These are phyloP conservation scores for Xylaria sp. DNA, from an alignment of 2,329 filamentous ascomycete genomes.

Conservation along the genomic window DNA sequence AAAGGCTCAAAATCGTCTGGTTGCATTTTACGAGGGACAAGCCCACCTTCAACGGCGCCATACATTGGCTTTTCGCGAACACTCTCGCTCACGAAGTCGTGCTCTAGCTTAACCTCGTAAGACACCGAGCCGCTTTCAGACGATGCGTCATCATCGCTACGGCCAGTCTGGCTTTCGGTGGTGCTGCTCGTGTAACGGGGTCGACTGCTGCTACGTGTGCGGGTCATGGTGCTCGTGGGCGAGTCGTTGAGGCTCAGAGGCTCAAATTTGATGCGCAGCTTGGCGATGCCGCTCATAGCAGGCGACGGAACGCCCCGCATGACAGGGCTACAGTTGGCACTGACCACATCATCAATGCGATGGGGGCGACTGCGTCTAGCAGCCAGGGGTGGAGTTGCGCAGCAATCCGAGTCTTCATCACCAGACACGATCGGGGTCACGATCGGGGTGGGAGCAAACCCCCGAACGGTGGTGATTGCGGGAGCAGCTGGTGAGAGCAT, in stretches of 20 bases:
- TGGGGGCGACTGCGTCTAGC: constrained; percentile 54
- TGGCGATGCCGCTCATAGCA: constrained; percentile 78
- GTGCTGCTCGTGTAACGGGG: constrained; percentile 65
- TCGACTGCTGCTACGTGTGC: constrained; percentile 64
- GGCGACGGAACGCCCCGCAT: constrained; percentile 65
- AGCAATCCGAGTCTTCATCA: constrained; percentile 68
- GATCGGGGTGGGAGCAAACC: constrained; percentile 65
- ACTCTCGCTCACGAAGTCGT: constrained; percentile 83
- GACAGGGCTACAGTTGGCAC: constrained; percentile 71
- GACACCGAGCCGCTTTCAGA: constrained; percentile 77
- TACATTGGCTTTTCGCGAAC: constrained; percentile 55
- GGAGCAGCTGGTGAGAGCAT: constrained; percentile 62
- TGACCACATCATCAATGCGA: constrained; percentile 67
- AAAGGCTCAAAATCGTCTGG: constrained; percentile 90
- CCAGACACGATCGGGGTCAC: constrained; percentile 64
- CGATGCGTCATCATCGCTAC: constrained; percentile 73
- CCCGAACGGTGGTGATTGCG: constrained; percentile 66
- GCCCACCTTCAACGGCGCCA: constrained; percentile 62
- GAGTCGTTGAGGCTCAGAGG: constrained; percentile 73
- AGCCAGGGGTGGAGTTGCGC: constrained; percentile 53
- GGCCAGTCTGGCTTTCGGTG: constrained; percentile 61
- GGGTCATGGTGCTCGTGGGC: constrained; percentile 67
- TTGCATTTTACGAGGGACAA: constrained; percentile 81
- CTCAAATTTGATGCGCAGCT: constrained; percentile 83
- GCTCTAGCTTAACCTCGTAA: constrained; percentile 85